Percentiles rank a stretch among this genome's conserved stretches.
These are phyloP conservation scores for Puccinia triticina DNA, from an alignment of 1,284 basidiomycete genomes.

Conservation along the genomic window DNA sequence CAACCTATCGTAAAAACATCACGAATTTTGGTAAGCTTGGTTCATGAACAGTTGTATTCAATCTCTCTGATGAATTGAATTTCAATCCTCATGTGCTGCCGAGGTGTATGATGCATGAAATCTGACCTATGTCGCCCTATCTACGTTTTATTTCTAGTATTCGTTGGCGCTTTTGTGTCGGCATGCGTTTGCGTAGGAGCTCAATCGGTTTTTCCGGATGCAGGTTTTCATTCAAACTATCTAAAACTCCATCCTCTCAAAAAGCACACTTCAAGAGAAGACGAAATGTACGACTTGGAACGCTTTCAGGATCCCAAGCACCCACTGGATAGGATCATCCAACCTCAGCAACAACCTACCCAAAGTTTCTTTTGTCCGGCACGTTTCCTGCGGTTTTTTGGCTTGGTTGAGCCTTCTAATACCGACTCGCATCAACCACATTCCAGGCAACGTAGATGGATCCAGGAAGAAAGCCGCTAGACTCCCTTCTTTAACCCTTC, in stretches of 20 bases:
- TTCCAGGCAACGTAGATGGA: constrained; percentile 13
- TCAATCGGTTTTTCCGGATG: constrained; percentile 32
- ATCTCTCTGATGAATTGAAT: not conserved
- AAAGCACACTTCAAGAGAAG: not conserved
- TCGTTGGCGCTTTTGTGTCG: constrained; percentile 29
- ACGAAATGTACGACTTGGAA: not conserved
- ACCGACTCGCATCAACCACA: not conserved
- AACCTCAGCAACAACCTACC: not conserved
- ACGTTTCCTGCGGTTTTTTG: not conserved
- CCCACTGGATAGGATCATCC: not conserved
- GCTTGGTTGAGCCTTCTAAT: not conserved
- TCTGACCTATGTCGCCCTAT: not conserved
- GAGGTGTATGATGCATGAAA: not conserved
- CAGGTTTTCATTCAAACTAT: constrained; percentile 37
- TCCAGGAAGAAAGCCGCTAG: not conserved
- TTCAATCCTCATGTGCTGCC: not conserved
- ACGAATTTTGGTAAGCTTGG: constrained; percentile 7
- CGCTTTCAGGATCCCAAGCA: no score
- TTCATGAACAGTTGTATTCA: no score
- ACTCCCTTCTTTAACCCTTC: not conserved
- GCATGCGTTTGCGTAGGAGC: constrained; percentile 36
- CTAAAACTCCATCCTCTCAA: not conserved
- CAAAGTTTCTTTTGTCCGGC: constrained; percentile 15
- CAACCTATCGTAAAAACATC: not conserved
- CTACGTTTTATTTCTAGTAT: constrained; percentile 1